A percentile compares a stretch with the other conserved stretches of the same genome.
These are phyloP conservation scores for Nakazawaea siamensis DNA, from an alignment of 805 yeast species.

Conservation along the genomic window DNA sequence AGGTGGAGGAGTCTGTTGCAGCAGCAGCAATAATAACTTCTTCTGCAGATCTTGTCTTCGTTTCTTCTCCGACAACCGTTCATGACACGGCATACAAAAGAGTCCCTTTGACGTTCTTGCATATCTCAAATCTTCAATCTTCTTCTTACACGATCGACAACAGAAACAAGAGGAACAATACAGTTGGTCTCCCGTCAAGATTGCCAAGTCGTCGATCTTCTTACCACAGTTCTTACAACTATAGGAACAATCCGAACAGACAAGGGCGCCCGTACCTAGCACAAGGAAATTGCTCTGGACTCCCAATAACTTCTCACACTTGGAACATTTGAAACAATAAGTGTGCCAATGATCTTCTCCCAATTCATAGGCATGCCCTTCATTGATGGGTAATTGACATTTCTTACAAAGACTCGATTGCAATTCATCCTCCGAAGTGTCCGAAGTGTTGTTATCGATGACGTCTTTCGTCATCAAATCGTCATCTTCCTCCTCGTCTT, in stretches of 20 bases:
- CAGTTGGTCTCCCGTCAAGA: slow-evolving; percentile 90
- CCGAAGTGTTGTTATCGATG: slow-evolving; percentile 1
- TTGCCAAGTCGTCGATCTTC: slow-evolving; percentile 88
- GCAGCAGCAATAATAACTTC: slow-evolving; percentile 17
- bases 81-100: slow-evolving; percentile 91
- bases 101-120: slow-evolving; percentile 91
- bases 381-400: slow-evolving; percentile 52
- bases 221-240: slow-evolving; percentile 77
- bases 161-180: slow-evolving; percentile 86
- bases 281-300: slow-evolving; percentile 87
- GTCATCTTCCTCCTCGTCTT: slow-evolving; percentile 1
- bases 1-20: slow-evolving; percentile 13
- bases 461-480: background rate
- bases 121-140: slow-evolving; percentile 81
- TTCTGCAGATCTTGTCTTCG: slow-evolving; percentile 48
- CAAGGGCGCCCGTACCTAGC: slow-evolving; percentile 84
- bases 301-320: slow-evolving; percentile 70
- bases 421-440: slow-evolving; percentile 3
- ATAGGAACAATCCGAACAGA: slow-evolving; percentile 90
- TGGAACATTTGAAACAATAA: slow-evolving; percentile 83
- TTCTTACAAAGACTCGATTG: slow-evolving; percentile 18
- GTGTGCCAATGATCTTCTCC: slow-evolving; percentile 92
- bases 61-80: slow-evolving; percentile 68
- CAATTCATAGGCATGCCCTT: slow-evolving; percentile 91
- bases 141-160: slow-evolving; percentile 79